Percentiles rank a stretch among this genome's conserved stretches.
Evolutionary conservation across 805 yeast genomes (phyloP).

Genomic region (Isabelozyma heimii): DNA sequence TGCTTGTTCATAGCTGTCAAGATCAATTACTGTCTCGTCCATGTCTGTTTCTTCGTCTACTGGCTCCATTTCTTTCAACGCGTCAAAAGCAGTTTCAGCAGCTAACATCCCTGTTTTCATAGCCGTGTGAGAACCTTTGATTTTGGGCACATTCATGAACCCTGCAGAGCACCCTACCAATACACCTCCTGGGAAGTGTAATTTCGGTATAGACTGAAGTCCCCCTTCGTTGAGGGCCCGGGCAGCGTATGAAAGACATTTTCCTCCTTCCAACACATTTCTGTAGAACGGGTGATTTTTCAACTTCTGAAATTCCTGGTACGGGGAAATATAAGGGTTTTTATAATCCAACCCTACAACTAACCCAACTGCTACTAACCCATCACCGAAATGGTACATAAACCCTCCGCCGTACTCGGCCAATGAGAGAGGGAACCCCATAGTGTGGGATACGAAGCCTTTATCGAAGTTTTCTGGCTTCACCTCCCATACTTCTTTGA

Average conservation of each 20-base stretch:
- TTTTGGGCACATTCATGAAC: constrained; percentile 94
- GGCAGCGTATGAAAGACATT: constrained; percentile 91
- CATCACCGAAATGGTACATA: constrained; percentile 95
- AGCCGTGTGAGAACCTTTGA: constrained; percentile 97
- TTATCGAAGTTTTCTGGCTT: constrained; percentile 72
- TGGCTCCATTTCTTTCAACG: constrained; percentile 40
- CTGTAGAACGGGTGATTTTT: constrained; percentile 86
- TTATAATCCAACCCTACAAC: constrained; percentile 92
- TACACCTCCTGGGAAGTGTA: constrained; percentile 94
- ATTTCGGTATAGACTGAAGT: constrained; percentile 83
- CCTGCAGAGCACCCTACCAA: constrained; percentile 96
- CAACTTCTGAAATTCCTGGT: constrained; percentile 92
- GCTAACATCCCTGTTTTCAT: constrained; percentile 95
- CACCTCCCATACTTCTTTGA: constrained; percentile 97
- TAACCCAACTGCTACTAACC: constrained; percentile 86
- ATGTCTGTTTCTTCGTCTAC: constrained; percentile 42
- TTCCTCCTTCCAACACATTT: constrained; percentile 77
- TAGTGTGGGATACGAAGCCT: constrained; percentile 80
- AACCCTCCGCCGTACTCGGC: constrained; percentile 95
- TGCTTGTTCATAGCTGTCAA: constrained; percentile 59
- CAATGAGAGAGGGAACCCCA: constrained; percentile 81
- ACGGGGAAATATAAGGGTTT: constrained; percentile 94
- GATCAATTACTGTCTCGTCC: constrained; percentile 40
- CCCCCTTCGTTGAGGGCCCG: constrained; percentile 98
- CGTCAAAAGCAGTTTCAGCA: constrained; percentile 72